Conservation (phyloP, 305 asterid species). For the Withania somnifera region DNA sequence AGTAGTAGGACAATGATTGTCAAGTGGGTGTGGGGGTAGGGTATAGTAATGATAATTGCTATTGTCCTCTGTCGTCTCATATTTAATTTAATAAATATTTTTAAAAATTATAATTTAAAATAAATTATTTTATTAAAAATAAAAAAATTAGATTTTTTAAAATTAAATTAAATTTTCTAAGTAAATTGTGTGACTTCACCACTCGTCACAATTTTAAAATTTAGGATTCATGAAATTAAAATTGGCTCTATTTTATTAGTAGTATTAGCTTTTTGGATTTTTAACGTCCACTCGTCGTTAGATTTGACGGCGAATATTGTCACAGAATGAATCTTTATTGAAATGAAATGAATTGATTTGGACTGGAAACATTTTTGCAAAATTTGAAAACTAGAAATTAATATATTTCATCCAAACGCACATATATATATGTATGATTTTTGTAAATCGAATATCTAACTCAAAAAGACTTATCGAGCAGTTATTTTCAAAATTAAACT, state of each 20-base stretch:
- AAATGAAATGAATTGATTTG: constrained; percentile 1
- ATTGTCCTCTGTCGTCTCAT: too few species aligned
- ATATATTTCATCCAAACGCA: too few species aligned
- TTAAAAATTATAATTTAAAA: too few species aligned
- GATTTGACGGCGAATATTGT: constrained; percentile 37
- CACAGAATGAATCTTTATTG: constrained; percentile 13
- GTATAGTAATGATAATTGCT: constrained; percentile 13
- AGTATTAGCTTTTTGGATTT: not conserved
- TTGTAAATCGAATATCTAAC: too few species aligned
- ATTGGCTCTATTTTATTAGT: not conserved
- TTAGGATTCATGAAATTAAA: not conserved
- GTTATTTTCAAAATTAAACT: too few species aligned
- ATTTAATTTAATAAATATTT: too few species aligned
- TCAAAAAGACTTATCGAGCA: too few species aligned
- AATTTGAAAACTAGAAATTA: not conserved
- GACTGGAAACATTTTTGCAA: not conserved
- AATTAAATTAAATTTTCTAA: too few species aligned
- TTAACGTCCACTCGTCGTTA: constrained; percentile 24
- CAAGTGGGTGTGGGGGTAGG: not conserved
- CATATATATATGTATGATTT: too few species aligned
- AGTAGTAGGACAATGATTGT: constrained; percentile 28
- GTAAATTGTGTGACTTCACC: too few species aligned
- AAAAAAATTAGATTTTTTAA: too few species aligned
- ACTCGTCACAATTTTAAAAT: not conserved
- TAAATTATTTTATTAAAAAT: too few species aligned